Evolutionary conservation across 1,284 basidiomycete genomes (phyloP).

Genomic region (Ustilago curta): DNA sequence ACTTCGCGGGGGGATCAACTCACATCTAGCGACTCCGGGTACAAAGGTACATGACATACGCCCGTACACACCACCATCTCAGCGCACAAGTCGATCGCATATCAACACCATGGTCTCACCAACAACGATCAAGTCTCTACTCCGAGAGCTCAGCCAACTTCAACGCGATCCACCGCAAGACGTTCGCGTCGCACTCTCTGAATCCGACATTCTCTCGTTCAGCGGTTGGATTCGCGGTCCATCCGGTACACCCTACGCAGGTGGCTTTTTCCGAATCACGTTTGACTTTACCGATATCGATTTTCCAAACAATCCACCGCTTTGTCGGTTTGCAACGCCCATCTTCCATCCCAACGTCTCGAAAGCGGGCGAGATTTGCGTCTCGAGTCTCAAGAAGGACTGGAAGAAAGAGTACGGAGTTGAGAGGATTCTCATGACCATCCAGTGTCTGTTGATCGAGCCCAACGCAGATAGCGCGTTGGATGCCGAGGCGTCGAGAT

Average conservation of each 20-base stretch:
- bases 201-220: constrained; percentile 46
- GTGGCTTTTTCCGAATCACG: constrained; percentile 45
- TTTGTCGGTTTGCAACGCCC: constrained; percentile 66
- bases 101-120: constrained; percentile 35
- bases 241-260: constrained; percentile 89
- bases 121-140: constrained; percentile 31
- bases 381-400: constrained; percentile 95
- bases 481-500: constrained; percentile 92
- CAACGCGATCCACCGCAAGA: constrained; percentile 23
- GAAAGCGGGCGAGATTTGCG: constrained; percentile 89
- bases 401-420: constrained; percentile 94
- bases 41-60: neutral
- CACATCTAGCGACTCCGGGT: too few relatives aligned
- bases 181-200: constrained; percentile 39
- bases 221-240: constrained; percentile 41
- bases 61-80: neutral
- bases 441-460: constrained; percentile 93
- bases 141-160: constrained; percentile 33
- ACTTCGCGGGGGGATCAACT: neutral
- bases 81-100: neutral
- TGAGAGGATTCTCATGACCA: constrained; percentile 82
- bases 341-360: constrained; percentile 98
- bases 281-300: constrained; percentile 47
- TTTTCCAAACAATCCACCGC: constrained; percentile 47
- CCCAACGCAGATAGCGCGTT: constrained; percentile 95